These are phyloP conservation scores for Chaetomium sp. DNA, from an alignment of 2,329 filamentous ascomycete species.

Conservation along the genomic window DNA sequence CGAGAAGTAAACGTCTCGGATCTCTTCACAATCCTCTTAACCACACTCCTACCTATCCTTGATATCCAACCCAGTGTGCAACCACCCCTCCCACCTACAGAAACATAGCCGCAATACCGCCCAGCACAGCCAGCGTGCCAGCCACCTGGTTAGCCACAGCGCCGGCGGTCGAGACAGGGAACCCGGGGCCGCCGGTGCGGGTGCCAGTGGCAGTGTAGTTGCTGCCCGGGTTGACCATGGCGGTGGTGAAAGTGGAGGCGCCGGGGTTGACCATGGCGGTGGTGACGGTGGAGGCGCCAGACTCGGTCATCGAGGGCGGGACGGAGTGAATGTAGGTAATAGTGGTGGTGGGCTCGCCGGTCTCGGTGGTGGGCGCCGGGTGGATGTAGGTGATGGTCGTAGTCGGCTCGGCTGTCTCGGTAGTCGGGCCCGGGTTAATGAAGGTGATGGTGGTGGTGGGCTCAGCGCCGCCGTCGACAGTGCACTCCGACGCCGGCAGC, in stretches of 20 bases:
- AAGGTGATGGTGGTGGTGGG: constrained; percentile 21
- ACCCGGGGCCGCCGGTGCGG: background rate
- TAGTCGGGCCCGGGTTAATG: background rate
- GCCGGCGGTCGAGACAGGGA: constrained; percentile 31
- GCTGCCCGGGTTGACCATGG: background rate
- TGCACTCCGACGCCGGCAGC: constrained; percentile 42
- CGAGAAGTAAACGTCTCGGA: background rate
- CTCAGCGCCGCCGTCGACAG: constrained; percentile 32
- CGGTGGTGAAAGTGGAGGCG: background rate
- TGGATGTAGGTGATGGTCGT: background rate
- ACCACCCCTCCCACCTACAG: constrained; percentile 40
- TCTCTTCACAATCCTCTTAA: background rate
- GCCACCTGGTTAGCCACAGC: constrained; percentile 37
- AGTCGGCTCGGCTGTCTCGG: background rate
- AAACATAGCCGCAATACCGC: constrained; percentile 46
- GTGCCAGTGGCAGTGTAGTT: constrained; percentile 23
- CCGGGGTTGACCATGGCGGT: background rate
- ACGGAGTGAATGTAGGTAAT: background rate
- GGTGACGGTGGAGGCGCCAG: background rate
- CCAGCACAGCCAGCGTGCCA: constrained; percentile 43
- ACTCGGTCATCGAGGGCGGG: background rate
- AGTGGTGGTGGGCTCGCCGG: background rate
- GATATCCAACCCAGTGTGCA: background rate
- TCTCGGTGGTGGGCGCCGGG: background rate
- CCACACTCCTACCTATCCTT: background rate